Percentiles rank a stretch among this genome's conserved stretches.
phyloP scores from a whole-genome alignment of 192 early-diverging fungal species.

The Backusella macrospora region DNA sequence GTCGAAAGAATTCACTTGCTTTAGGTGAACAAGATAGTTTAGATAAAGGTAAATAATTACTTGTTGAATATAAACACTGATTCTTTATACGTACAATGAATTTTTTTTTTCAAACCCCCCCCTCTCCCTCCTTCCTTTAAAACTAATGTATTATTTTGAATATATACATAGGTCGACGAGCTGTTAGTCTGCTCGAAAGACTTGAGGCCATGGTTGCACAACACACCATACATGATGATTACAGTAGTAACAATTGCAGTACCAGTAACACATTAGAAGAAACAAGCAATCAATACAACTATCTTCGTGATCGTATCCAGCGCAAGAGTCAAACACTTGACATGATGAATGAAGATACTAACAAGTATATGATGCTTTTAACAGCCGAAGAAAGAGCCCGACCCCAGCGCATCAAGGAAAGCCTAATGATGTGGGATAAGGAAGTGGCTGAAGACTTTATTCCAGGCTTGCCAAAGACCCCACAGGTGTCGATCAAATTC shows the following conservation, averaged over 20 bases:
- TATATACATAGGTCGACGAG: slow-evolving; percentile 12
- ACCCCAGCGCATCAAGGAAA: slow-evolving; percentile 15
- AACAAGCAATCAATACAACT: background rate
- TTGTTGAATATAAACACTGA: background rate
- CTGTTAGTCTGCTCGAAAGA: slow-evolving; percentile 29
- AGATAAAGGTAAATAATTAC: slow-evolving; percentile 15
- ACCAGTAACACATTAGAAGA: background rate
- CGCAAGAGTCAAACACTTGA: background rate
- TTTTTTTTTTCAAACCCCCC: background rate
- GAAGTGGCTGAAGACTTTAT: slow-evolving; percentile 13
- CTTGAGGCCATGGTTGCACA: slow-evolving; percentile 36
- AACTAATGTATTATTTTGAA: background rate
- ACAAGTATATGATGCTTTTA: background rate
- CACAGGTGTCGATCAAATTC: slow-evolving; percentile 63
- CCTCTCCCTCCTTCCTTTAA: too few relatives aligned
- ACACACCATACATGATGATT: slow-evolving; percentile 28
- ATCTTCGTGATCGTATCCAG: background rate
- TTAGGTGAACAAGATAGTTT: background rate
- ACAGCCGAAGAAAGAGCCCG: slow-evolving; percentile 14
- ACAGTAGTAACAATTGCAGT: background rate
- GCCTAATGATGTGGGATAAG: slow-evolving; percentile 6
- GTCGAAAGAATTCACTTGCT: slow-evolving; percentile 27
- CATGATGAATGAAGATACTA: background rate
- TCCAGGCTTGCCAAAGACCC: slow-evolving; percentile 40
- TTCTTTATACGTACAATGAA: too few relatives aligned